Percentiles rank a stretch among this genome's conserved stretches.
Evolutionary conservation across 129 eudicot species (phyloP).

Genomic region (Kitagawia praeruptora): DNA sequence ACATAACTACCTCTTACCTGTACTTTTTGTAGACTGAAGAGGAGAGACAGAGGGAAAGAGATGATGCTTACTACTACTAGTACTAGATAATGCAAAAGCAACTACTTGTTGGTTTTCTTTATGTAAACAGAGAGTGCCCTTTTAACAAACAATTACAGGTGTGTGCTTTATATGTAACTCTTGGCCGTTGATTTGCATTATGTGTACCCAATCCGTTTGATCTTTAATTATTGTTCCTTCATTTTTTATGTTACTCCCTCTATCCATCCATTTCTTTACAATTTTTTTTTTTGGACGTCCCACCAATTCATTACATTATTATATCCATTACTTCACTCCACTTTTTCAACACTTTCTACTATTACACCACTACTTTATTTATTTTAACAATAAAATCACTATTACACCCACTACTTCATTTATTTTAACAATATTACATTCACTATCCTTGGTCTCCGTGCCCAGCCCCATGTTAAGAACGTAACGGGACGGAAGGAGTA

Average conservation of each 20-base stretch:
- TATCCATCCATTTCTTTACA: too few relatives aligned
- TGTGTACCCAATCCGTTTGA: background rate
- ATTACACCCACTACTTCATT: too few relatives aligned
- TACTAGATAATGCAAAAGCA: constrained; percentile 1
- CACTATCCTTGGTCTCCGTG: too few relatives aligned
- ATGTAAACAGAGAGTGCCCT: background rate
- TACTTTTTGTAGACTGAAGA: background rate
- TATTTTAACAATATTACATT: too few relatives aligned
- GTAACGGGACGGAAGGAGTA: too few relatives aligned
- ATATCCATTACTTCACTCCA: too few relatives aligned
- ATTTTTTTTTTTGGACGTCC: too few relatives aligned
- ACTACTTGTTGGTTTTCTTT: background rate
- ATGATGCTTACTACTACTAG: background rate
- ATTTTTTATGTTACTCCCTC: background rate
- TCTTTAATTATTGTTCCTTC: background rate
- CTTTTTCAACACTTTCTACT: too few relatives aligned
- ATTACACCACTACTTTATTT: too few relatives aligned
- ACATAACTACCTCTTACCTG: constrained; percentile 3
- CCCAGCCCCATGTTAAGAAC: too few relatives aligned
- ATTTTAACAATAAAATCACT: too few relatives aligned
- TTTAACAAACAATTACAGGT: background rate
- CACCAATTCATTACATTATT: too few relatives aligned
- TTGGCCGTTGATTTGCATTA: background rate
- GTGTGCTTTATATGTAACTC: background rate
- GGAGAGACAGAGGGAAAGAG: background rate